phyloP scores from a whole-genome alignment of 2,329 filamentous ascomycete genomes.

The Nigrospora osmanthi region DNA sequence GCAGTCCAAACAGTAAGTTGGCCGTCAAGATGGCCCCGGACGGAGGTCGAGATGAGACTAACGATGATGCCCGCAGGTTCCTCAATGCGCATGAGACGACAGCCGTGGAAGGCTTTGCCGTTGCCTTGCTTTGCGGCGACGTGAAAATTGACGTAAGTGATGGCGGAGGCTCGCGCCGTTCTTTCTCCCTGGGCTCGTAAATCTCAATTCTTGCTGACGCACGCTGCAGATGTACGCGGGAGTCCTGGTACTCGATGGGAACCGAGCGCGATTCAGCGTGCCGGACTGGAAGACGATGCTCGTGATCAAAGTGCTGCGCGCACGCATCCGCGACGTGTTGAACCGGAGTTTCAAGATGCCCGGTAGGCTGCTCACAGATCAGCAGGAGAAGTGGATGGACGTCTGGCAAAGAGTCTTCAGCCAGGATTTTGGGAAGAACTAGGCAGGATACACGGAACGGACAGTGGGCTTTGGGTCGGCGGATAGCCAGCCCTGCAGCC shows the following conservation, averaged over 20 bases:
- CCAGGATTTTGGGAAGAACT: constrained; percentile 26
- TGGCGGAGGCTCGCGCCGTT: neutral
- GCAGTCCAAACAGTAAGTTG: constrained; percentile 70
- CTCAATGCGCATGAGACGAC: constrained; percentile 90
- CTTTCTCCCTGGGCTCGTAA: neutral
- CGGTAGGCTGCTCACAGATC: constrained; percentile 52
- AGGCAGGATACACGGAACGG: neutral
- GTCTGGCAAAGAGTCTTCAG: constrained; percentile 66
- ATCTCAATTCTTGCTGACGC: constrained; percentile 4
- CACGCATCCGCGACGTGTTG: constrained; percentile 67
- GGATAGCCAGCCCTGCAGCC: neutral
- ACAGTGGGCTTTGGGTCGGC: neutral
- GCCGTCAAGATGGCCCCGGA: too few species aligned
- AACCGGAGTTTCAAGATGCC: constrained; percentile 62
- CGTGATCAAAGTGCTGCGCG: constrained; percentile 74
- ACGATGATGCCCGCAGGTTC: constrained; percentile 36
- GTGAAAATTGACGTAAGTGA: constrained; percentile 69
- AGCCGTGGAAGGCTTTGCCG: constrained; percentile 70
- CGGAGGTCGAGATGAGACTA: too few species aligned
- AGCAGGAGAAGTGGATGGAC: constrained; percentile 67
- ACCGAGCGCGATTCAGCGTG: constrained; percentile 74
- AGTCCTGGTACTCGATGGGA: constrained; percentile 79
- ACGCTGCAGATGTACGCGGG: constrained; percentile 69
- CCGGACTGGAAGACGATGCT: constrained; percentile 87
- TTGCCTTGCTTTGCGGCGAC: constrained; percentile 81